Evolutionary conservation across 1,139 yeast species (phyloP), one percentile per base, ranked within the genome.

Genomic region (Yamadazyma jaroonii): DNA sequence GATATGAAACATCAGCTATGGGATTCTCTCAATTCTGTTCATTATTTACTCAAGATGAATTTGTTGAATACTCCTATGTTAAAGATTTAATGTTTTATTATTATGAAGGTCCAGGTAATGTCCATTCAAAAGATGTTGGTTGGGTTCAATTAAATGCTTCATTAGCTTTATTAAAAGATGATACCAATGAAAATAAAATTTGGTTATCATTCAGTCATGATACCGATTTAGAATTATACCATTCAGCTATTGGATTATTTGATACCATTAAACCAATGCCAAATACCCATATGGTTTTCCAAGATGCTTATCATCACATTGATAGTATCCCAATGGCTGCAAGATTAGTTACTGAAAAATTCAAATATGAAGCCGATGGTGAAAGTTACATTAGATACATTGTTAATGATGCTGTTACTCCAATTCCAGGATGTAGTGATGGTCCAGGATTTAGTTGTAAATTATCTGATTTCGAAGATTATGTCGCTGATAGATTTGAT

Each of bases 391-490:
- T 79, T 3, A 62, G 84, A 45, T 62, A 69, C 31, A 49, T 78
- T 14, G 61, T 77, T 31, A 79, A 79, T 50, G 82, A 76, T 44
- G 79, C 83, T 1, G 81, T 79, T 2, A 56, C 72, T 22, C 84
- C 84, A 1, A 54, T 77, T 30, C 67, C 71, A 9, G 56, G 54
- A 21, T 80, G 85, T 56, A 61, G 62, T 35, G 46, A 52, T 31
- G 84, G 84, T 3, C 81, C 83, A 0, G 81, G 81, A 0, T 79
- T 74, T 53, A 70, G 81, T 6, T 78, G 84, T 59, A 59, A 67
- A 32, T 53, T 77, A 31, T 53, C 60, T 3, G 67, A 69, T 30
- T 81, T 61, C 45, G 57, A 56, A 38, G 42, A 49, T 1, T 59
- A 64, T 36, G 58, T 70, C 21, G 54, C 58, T 11, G 45, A 50